A percentile compares a stretch with the other conserved stretches of the same genome.
phyloP scores from a whole-genome alignment of 2,329 filamentous ascomycete species.

The Monosporascus cannonballus region DNA sequence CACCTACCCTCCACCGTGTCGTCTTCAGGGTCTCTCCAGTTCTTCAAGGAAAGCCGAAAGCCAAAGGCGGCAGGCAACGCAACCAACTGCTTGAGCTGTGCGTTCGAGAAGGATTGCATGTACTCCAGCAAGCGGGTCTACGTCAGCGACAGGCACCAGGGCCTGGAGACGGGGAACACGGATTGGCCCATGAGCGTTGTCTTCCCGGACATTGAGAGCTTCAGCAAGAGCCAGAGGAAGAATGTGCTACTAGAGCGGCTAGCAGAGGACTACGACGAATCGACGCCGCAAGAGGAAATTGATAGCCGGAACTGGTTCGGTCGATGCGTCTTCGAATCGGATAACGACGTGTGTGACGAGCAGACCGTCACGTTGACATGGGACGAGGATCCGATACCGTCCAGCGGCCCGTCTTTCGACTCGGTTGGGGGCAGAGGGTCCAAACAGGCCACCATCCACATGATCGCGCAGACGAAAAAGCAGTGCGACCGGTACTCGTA shows the following conservation, averaged over 20 bases:
- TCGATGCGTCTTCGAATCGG: slow-evolving; percentile 87
- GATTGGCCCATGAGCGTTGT: slow-evolving; percentile 85
- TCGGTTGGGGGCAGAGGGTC: slow-evolving; percentile 46
- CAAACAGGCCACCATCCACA: slow-evolving; percentile 87
- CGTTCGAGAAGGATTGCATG: slow-evolving; percentile 67
- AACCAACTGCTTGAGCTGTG: slow-evolving; percentile 83
- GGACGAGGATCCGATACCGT: slow-evolving; percentile 59
- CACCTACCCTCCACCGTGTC: slow-evolving; percentile 73
- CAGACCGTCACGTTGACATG: slow-evolving; percentile 84
- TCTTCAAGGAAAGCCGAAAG: slow-evolving; percentile 72
- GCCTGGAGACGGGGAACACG: slow-evolving; percentile 59
- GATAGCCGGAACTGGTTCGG: slow-evolving; percentile 71
- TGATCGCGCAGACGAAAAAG: slow-evolving; percentile 84
- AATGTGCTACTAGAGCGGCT: slow-evolving; percentile 31
- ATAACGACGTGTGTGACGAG: slow-evolving; percentile 92
- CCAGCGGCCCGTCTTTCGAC: slow-evolving; percentile 9
- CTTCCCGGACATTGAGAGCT: slow-evolving; percentile 86
- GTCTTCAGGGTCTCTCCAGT: slow-evolving; percentile 70
- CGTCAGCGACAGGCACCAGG: slow-evolving; percentile 54
- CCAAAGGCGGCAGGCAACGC: slow-evolving; percentile 66
- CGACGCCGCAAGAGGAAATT: slow-evolving; percentile 40
- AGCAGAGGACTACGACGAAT: slow-evolving; percentile 46
- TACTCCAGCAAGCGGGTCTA: slow-evolving; percentile 86
- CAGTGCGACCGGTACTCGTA: slow-evolving; percentile 81
- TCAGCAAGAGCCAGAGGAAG: slow-evolving; percentile 37